phyloP scores from a whole-genome alignment of 2,329 filamentous ascomycete genomes.

The Dichotomopilus funicola region DNA sequence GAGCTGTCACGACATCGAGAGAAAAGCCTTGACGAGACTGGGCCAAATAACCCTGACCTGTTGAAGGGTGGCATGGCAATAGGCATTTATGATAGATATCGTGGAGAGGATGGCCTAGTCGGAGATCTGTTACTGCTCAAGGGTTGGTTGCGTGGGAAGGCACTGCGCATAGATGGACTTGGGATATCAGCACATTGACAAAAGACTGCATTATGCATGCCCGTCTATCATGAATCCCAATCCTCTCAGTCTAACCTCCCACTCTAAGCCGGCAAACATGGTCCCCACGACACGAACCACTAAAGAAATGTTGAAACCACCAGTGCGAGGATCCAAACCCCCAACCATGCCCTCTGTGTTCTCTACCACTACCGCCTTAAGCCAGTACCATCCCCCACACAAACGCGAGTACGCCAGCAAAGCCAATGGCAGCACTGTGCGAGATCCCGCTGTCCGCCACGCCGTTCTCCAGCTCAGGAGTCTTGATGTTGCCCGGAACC shows the following conservation, averaged over 20 bases:
- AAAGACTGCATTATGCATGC: constrained; percentile 1
- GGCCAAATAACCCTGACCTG: no score
- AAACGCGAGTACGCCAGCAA: not conserved
- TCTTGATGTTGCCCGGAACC: not conserved
- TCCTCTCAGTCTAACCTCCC: not conserved
- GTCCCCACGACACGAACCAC: not conserved
- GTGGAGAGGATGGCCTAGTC: no score
- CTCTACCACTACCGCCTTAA: not conserved
- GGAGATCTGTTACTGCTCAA: no score
- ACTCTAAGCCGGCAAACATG: not conserved
- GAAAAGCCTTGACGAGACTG: no score
- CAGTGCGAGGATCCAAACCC: not conserved
- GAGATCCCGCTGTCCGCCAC: not conserved
- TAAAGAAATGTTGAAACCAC: not conserved
- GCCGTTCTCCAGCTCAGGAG: not conserved
- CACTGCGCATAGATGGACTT: no score
- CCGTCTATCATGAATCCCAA: constrained; percentile 2
- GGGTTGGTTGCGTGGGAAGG: constrained; percentile 2
- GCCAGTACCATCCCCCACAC: not conserved
- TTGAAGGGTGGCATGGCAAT: no score
- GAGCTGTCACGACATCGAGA: no score
- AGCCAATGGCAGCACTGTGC: not conserved
- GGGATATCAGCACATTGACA: constrained; percentile 10
- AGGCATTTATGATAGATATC: no score
- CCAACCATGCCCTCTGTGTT: not conserved